Base-by-base conservation (phyloP, 306 rosid species). In the Prinsepia uniflora region DNA sequence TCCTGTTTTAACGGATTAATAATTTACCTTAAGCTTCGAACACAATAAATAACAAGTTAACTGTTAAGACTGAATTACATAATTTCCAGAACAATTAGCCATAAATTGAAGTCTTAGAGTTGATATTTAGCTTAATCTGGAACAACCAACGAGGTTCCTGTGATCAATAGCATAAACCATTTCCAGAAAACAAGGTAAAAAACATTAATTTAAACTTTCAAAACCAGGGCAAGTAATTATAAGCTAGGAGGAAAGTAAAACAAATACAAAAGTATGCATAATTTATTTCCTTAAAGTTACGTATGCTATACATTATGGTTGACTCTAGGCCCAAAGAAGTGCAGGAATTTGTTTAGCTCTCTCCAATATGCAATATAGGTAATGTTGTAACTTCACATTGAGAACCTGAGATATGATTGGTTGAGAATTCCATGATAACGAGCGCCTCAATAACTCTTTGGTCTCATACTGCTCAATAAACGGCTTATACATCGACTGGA, bases 401-500 rank as follows among this genome's bases (percentile, higher is more conserved):
- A 74, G 18, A 58, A 94, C 99, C 99, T 91, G 99, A 59, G 81
- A 83, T 61, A 89, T 80, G 52, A 81, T 67, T 80, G 75, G 75
- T 75, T 64, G 80, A 58, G 66, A 64, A 73, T 70, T 78, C 76
- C 74, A 75, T 30, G 80, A 65, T 19, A 76, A 72, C 20, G 95
- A 79, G 72, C 82, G 80, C 63, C 88, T 83, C 82, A 90, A 63
- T 57, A 94, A 77, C 72, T 82, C 89, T 75, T 83, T 83, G 66
- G 87, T 78, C 76, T 90, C 86, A 22, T 72, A 84, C 76, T 90
- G 90, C 77, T 89, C 87, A 57, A 94, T 88, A 86, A 82, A 82
- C 49, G 97, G 96, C 78, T 74, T 86, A 79, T 94, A 91, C 82
- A 85, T 94, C 0, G 83, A 80, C 72, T 65, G 92, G 79, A 94